Conservation (phyloP, 1,284 basidiomycete species). For the Ganoderma lucidum region DNA sequence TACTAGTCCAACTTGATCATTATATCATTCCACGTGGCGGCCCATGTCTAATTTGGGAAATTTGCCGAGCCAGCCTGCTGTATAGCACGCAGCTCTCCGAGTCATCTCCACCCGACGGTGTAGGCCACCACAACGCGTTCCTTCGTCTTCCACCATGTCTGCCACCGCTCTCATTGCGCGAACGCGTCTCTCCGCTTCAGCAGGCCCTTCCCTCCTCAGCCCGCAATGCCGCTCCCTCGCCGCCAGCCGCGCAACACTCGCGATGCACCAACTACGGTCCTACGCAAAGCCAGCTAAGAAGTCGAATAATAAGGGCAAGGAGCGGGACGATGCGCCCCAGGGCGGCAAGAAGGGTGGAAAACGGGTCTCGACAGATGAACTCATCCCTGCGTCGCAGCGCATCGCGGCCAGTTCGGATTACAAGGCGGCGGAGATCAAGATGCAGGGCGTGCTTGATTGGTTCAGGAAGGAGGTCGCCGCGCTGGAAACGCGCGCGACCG, state of each 20-base stretch:
- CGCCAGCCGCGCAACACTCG: conserved; percentile 11
- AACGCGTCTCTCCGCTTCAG: conserved; percentile 15
- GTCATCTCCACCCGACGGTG: no score
- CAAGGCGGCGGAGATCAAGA: conserved; percentile 64
- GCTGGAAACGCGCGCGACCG: conserved; percentile 74
- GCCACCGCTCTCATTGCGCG: conserved; percentile 18
- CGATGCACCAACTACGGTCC: conserved; percentile 22
- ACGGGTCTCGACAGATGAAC: conserved; percentile 33
- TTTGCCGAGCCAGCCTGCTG: background rate
- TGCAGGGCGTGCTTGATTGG: conserved; percentile 70
- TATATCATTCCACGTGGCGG: background rate
- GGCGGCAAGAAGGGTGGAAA: conserved; percentile 16
- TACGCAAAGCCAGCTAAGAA: conserved; percentile 32
- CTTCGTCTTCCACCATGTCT: conserved; percentile 18
- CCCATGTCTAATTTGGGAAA: background rate
- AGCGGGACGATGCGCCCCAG: conserved; percentile 17
- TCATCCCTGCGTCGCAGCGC: conserved; percentile 46
- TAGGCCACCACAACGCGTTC: background rate
- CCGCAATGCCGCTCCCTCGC: conserved; percentile 14
- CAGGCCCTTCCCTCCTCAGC: conserved; percentile 2
- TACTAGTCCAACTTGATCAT: no score
- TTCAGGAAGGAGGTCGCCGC: conserved; percentile 74
- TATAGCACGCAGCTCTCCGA: background rate
- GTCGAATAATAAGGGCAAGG: conserved; percentile 26
- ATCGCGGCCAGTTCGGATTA: conserved; percentile 56